Evolutionary conservation across 805 yeast genomes (phyloP), one percentile per base, ranked within the genome.

Genomic region (Barnettozyma botsteinii): DNA sequence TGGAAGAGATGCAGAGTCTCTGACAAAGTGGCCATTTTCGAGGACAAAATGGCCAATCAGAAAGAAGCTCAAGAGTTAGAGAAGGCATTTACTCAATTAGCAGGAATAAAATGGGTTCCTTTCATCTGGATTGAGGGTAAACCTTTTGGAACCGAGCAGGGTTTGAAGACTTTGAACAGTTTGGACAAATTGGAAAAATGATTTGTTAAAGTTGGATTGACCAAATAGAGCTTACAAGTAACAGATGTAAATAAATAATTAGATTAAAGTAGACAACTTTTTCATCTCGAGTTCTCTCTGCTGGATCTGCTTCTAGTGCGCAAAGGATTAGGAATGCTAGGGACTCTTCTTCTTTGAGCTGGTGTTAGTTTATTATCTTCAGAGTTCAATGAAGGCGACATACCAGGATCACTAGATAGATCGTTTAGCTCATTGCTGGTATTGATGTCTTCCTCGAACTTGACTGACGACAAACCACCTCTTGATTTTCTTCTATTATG

Each of bases 51-150:
- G 47, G 45, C 46, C 13, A 67, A 68, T 42, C 67, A 65, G 40
- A 59, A 60, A 10, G 78, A 74, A 39, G 85, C 87, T 5, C 44
- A 37, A 1, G 65, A 66, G 38, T 57, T 81, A 32, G 81, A 78
- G 49, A 62, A 65, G 41, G 77, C 76, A 11, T 78, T 81, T 52
- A 70, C 78, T 4, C 67, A 70, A 34, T 57, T 78, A 19, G 65
- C 80, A 5, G 80, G 81, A 8, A 69, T 75, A 50, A 77, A 72
- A 48, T 79, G 86, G 75, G 86, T 81, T 21, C 88, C 88, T 14
- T 74, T 82, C 13, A 69, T 80, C 10, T 81, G 77, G 58, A 70
- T 77, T 57, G 68, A 75, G 35, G 81, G 83, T 19, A 60, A 72
- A 48, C 67, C 61, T 45, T 73, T 78, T 51, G 86, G 85, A 27